Evolutionary conservation across 805 yeast species (phyloP), one percentile per base, ranked within the genome.

Genomic region (Candida loeiensis): DNA sequence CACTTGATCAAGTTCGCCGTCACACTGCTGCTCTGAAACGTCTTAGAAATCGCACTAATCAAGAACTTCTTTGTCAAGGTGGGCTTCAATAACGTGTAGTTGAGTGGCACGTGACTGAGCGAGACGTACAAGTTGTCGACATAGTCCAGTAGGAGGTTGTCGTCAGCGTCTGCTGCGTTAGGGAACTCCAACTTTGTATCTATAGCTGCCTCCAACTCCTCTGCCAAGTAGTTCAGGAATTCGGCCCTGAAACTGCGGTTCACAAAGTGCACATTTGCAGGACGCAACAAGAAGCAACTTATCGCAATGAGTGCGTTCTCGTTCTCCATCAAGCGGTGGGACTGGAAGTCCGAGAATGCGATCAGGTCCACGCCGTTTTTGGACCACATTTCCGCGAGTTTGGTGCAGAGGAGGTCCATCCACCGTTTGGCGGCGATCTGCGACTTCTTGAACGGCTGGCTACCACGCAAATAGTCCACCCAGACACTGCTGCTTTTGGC

Each of bases 11-110:
- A 55, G 38, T 56, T 57, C 8, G 56, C 46, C 18, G 67, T 51
- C n/a, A 69, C 59, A 2, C 50, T 42, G 37, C 59, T 61, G 46
- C 66, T 63, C 42, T 68, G 73, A 45, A 60, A 69, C 1, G 73
- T 59, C 33, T 57, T 61, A 16, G 54, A 50, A 2, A 63, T 50
- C 36, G 57, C 48, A 40, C 49, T 52, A 28, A 68, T 50, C 38
- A 68, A 54, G 42, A 55, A 59, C 39, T 50, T 54, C 36, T 65
- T 66, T 16, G 62, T 54, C 16, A 42, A 38, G 5, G 46, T 35
- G 3, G 46, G 46, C 26, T 45, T 45, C 30, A 45, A 38, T 6
- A 45, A 30, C 7, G 45, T 36, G 42, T 54, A 36, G 34, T 44
- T 29, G 43, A 37, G 43, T 12, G 63, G 56, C 6, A 55, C 48